Base-by-base conservation (phyloP, 805 yeast genomes). In the Candida parachauliodes region DNA sequence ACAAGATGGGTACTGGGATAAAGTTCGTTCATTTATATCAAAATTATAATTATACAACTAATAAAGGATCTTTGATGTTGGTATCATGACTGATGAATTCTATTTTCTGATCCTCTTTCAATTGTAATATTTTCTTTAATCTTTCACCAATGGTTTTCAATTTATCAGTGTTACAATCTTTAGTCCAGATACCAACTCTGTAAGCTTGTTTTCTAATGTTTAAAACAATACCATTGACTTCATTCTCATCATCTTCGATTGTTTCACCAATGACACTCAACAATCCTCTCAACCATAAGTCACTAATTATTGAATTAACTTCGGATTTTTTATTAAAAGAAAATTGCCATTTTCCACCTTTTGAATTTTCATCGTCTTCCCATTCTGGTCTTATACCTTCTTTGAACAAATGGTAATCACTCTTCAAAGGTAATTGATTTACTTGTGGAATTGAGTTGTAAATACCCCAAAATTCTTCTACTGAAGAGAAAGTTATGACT, bases 401-500 rank as follows among this genome's bases (percentile, higher is more conserved):
- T 69, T 91, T 84, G 74, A 93, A 93, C 56, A 91, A 78, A 62
- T 93, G 95, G 69, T 91, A 91, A 67, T 93, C 98, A 9, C 96
- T 85, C 65, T 82, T 86, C 54, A 83, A 58, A 51, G 98, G 98
- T 59, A 93, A 75, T 59, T 88, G 96, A 46, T 79, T 78, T 36
- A 95, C 96, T 52, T 79, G 80, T 49, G 98, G 98, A 52, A 93
- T 82, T 29, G 94, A 84, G 65, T 93, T 89, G 73, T 79, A 85
- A 49, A 91, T 83, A 18, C 98, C 98, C 98, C 98, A 93, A 71
- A 93, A 93, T 64, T 91, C 97, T 71, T 93, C 98, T 36, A 93
- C 98, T n/a, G 96, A 80, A 39, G 81, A 76, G 54, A 93, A 88
- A 17, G 94, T 79, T 51, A 88, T 91, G 36, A 93, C 94, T 41